Evolutionary conservation across 2,329 filamentous ascomycete genomes (phyloP).

Genomic region (Aureobasidium leucospermi): DNA sequence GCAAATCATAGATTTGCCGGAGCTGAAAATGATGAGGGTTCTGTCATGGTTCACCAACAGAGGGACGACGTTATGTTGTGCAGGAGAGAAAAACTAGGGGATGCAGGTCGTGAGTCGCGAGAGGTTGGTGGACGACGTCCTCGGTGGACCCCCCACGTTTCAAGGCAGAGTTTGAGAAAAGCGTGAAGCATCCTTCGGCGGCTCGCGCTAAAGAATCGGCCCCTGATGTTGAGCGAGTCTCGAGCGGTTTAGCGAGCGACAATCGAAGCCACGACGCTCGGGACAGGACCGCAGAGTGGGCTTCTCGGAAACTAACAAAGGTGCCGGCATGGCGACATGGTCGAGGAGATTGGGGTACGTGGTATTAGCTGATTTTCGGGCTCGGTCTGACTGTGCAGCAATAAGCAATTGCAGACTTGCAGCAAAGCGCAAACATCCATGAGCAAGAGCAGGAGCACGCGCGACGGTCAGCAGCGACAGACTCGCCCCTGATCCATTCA

Average conservation of each 20-base stretch:
- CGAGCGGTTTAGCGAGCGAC: not conserved
- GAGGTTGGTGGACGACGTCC: not conserved
- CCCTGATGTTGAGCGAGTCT: not conserved
- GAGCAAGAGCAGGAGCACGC: not conserved
- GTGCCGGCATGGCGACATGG: slow-evolving; percentile 9
- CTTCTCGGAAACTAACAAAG: slow-evolving; percentile 1
- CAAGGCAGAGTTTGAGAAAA: not conserved
- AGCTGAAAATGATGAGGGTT: not conserved
- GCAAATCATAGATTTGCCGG: not conserved
- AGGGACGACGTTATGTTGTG: not conserved
- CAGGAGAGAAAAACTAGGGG: not conserved
- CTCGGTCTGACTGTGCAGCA: not conserved
- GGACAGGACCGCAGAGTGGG: not conserved
- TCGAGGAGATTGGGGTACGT: not conserved
- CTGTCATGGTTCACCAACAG: not conserved
- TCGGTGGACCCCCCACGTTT: slow-evolving; percentile 1
- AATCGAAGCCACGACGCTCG: not conserved
- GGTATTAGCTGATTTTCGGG: not conserved
- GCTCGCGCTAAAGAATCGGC: not conserved
- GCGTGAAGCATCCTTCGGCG: not conserved
- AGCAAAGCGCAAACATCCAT: not conserved
- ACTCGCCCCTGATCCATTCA: slow-evolving; percentile 7
- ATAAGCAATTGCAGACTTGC: not conserved
- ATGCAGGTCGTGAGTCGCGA: not conserved
- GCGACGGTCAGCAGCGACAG: not conserved